phyloP scores from a whole-genome alignment of 495 filamentous ascomycete genomes.

The Bacidia rubella region DNA sequence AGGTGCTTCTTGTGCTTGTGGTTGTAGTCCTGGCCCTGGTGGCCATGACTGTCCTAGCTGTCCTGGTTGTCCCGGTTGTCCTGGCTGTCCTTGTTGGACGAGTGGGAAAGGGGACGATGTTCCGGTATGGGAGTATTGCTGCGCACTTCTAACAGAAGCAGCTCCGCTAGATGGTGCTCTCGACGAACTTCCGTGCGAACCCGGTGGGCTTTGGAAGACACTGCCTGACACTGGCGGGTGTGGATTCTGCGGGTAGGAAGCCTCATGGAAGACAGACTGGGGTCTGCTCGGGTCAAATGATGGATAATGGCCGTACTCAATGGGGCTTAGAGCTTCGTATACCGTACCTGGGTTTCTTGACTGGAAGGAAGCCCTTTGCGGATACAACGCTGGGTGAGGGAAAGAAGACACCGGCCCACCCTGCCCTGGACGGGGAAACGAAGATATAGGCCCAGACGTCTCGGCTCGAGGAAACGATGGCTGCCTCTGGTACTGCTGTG shows the following conservation, averaged over 20 bases:
- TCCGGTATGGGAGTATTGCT: neutral
- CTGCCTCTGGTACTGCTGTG: conserved; percentile 2
- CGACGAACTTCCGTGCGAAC: conserved; percentile 12
- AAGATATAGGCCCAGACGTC: no score
- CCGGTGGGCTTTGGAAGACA: conserved; percentile 7
- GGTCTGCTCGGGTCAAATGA: conserved; percentile 1
- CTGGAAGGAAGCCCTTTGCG: conserved; percentile 13
- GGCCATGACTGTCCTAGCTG: no score
- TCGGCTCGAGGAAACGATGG: neutral
- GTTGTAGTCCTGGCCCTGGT: no score
- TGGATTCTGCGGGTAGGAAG: conserved; percentile 5
- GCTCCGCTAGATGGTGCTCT: conserved; percentile 12
- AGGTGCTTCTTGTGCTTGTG: no score
- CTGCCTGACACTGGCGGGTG: conserved; percentile 3
- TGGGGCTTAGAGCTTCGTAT: conserved; percentile 13
- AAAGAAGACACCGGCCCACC: conserved; percentile 2
- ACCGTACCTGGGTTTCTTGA: conserved; percentile 14
- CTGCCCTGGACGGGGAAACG: no score
- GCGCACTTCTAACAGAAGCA: neutral
- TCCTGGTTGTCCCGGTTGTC: no score
- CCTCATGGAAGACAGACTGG: conserved; percentile 12
- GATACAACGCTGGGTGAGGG: conserved; percentile 13
- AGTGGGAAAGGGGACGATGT: neutral
- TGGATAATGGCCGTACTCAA: conserved; percentile 3
- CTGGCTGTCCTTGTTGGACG: neutral